These are phyloP conservation scores for Nigrospora oryzae DNA, from an alignment of 2,329 filamentous ascomycete genomes.

Conservation along the genomic window DNA sequence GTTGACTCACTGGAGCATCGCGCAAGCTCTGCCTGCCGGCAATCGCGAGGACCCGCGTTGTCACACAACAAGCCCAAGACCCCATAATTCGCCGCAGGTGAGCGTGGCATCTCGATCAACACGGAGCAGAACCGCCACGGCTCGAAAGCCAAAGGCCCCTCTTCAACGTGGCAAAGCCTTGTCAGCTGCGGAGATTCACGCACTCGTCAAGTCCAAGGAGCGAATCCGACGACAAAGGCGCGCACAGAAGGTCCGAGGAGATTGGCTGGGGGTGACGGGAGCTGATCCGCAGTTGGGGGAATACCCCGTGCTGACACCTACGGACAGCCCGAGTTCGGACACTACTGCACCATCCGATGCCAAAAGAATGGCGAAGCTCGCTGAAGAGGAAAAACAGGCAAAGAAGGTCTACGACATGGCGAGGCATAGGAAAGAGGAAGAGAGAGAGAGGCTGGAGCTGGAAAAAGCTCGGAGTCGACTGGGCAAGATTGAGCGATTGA, in stretches of 20 bases:
- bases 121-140: neutral
- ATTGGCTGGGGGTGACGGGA: constrained; percentile 51
- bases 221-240: constrained; percentile 30
- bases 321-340: constrained; percentile 31
- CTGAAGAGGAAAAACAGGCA: constrained; percentile 23
- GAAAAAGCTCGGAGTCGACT: constrained; percentile 27
- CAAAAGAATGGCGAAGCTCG: constrained; percentile 21
- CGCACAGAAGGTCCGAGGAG: constrained; percentile 43
- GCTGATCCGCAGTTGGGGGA: constrained; percentile 48
- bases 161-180: constrained; percentile 6
- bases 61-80: neutral
- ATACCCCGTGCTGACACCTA: constrained; percentile 41
- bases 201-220: constrained; percentile 15
- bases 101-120: neutral
- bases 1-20: constrained; percentile 17
- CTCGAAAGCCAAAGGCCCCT: neutral
- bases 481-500: constrained; percentile 32
- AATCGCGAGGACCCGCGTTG: neutral
- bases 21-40: constrained; percentile 9
- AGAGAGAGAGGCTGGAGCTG: constrained; percentile 28
- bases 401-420: constrained; percentile 27
- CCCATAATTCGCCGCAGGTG: neutral
- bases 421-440: constrained; percentile 25
- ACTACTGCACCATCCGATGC: constrained; percentile 22
- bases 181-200: constrained; percentile 9